Evolutionary conservation across 2,329 filamentous ascomycete genomes (phyloP).

Genomic region (Chaetomium olivaceum): DNA sequence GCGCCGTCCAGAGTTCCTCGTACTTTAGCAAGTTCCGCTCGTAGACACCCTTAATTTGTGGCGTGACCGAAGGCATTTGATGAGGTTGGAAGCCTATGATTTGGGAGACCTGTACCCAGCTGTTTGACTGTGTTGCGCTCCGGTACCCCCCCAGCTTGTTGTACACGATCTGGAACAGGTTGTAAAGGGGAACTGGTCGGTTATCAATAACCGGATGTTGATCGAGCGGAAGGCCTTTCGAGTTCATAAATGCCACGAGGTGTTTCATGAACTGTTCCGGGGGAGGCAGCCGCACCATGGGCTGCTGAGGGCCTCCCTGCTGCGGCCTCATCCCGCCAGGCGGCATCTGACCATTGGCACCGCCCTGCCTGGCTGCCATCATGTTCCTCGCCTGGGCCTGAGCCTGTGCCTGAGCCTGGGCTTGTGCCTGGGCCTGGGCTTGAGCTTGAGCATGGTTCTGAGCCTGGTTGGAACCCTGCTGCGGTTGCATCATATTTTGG

Average conservation of each 20-base stretch:
- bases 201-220: constrained; percentile 72
- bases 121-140: constrained; percentile 66
- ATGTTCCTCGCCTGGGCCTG: constrained; percentile 42
- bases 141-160: constrained; percentile 73
- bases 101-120: constrained; percentile 73
- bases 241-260: constrained; percentile 74
- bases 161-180: constrained; percentile 75
- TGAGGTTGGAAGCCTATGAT: constrained; percentile 61
- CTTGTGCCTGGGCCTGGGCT: constrained; percentile 6
- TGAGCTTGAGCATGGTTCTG: constrained; percentile 24
- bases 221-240: constrained; percentile 72
- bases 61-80: constrained; percentile 65
- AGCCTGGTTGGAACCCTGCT: constrained; percentile 15
- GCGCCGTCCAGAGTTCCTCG: constrained; percentile 66
- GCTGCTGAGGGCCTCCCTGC: constrained; percentile 49
- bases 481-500: constrained; percentile 35
- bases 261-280: constrained; percentile 75
- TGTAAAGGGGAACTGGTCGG: constrained; percentile 70
- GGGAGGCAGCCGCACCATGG: constrained; percentile 45
- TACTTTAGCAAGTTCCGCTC: constrained; percentile 75
- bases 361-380: constrained; percentile 53
- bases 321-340: constrained; percentile 39
- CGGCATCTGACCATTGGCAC: constrained; percentile 59
- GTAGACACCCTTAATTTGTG: constrained; percentile 72
- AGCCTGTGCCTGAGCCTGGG: constrained; percentile 26